A percentile compares a stretch with the other conserved stretches of the same genome.
phyloP scores from a whole-genome alignment of 208 protist species.

The Wallacemonas sp. region DNA sequence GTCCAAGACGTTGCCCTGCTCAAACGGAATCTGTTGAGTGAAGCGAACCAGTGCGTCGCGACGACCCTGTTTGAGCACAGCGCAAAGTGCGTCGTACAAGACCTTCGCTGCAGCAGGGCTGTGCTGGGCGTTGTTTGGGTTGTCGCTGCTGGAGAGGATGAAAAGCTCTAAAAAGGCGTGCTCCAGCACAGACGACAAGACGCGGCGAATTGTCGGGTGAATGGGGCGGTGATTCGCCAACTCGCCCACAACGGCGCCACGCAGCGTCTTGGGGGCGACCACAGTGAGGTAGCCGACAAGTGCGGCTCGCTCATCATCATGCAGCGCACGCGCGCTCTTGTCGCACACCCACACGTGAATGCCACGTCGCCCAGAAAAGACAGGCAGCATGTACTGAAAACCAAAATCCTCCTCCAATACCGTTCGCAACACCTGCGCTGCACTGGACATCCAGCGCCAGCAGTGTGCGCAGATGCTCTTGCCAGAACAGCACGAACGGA shows the following conservation, averaged over 20 bases:
- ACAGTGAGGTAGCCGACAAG: slow-evolving; percentile 94
- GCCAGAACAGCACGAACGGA: slow-evolving; percentile 95
- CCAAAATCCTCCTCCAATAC: slow-evolving; percentile 95
- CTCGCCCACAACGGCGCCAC: slow-evolving; percentile 57
- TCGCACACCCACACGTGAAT: slow-evolving; percentile 99
- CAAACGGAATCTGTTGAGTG: slow-evolving; percentile 49
- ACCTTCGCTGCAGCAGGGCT: slow-evolving; percentile 60
- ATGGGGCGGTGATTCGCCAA: slow-evolving; percentile 75
- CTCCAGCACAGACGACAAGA: slow-evolving; percentile 53
- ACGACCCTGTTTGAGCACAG: slow-evolving; percentile 71
- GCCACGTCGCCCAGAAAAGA: slow-evolving; percentile 98
- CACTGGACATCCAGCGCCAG: slow-evolving; percentile 97
- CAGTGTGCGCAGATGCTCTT: slow-evolving; percentile 96
- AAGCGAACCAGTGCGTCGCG: slow-evolving; percentile 63
- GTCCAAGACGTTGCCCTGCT: slow-evolving; percentile 63
- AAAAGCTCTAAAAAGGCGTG: slow-evolving; percentile 73
- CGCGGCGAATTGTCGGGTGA: slow-evolving; percentile 74
- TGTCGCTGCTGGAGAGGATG: slow-evolving; percentile 41
- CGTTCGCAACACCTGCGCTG: slow-evolving; percentile 89
- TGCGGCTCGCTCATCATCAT: slow-evolving; percentile 87
- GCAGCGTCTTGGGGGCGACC: slow-evolving; percentile 57
- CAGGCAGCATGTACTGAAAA: slow-evolving; percentile 96
- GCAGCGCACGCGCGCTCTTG: slow-evolving; percentile 79
- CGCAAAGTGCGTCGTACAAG: slow-evolving; percentile 64
- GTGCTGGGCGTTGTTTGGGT: slow-evolving; percentile 73